Base-by-base conservation (phyloP, 1,284 basidiomycete species). In the Paramarasmius palmivorus region DNA sequence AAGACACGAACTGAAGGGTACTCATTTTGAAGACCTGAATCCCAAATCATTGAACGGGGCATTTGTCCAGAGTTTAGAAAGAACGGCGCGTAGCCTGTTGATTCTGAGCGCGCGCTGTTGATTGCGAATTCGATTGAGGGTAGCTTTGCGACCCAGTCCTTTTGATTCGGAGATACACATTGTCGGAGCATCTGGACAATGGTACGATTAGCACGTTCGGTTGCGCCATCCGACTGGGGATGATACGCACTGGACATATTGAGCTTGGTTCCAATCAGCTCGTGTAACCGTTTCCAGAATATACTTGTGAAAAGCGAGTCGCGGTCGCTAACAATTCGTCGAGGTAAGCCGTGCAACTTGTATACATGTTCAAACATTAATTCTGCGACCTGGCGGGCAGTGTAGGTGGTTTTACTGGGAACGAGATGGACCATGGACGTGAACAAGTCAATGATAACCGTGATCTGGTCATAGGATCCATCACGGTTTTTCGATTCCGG, bases 381-480 rank as follows among this genome's bases (percentile, higher is more conserved):
- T 49, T 67, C 59, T 2, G 52, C 63, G 3, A 66, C 47, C 19
- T 68, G 12, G 10, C 48, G 42, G 46, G 65, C 44, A 2, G 38
- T 26, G 52, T 63, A 52, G 12, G 39, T 60, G 2, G 37, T 58
- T 49, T 51, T 53, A 22, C 57, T 60, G 0, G 70, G 68, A 1
- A 71, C 52, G 1, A 68, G 44, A 51, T 71, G 69, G 15, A 67
- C 65, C 63, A 69, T 67, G 1, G 57, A 61, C 1, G 69, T 68
- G 1, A 75, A 56, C 3, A 67, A 63, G 55, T 69, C 62, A 10
- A 75, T 71, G 0, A 75, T 57, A 0, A 72, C 66, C 0, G 63
- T 62, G 0, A 70, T 61, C 35, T 57, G 53, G 51, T 74, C 67
- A 50, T 59, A 72, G 1, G 57, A 49, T 1, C 65, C 64, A 48